Evolutionary conservation across 169 alveolate genomes (phyloP).

Genomic region (Eimeria necatrix): DNA sequence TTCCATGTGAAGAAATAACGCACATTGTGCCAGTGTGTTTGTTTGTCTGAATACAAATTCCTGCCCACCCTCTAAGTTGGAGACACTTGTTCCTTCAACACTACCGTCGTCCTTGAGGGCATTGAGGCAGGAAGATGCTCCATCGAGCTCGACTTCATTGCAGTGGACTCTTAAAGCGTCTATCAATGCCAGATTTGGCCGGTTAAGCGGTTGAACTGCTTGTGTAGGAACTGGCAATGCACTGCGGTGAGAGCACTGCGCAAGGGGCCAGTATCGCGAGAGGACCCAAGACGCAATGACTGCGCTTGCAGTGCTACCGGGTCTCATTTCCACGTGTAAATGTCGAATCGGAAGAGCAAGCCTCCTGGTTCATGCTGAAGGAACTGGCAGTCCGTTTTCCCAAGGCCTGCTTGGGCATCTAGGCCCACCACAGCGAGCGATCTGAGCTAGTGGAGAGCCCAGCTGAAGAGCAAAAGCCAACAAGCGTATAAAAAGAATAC

Average conservation of each 20-base stretch:
- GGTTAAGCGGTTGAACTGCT: no score
- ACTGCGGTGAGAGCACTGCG: not conserved
- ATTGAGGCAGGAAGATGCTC: no score
- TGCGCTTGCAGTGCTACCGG: conserved; percentile 24
- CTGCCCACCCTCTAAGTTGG: no score
- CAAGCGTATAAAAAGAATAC: not conserved
- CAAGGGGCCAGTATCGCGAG: conserved; percentile 30
- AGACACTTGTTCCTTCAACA: no score
- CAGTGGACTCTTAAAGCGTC: no score
- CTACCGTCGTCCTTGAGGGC: no score
- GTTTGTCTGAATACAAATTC: no score
- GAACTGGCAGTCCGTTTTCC: not conserved
- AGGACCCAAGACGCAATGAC: not conserved
- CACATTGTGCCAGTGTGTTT: no score
- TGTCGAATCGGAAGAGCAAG: not conserved
- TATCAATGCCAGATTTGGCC: no score
- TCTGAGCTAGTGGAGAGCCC: not conserved
- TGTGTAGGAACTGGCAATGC: no score
- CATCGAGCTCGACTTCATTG: no score
- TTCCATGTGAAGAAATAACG: no score
- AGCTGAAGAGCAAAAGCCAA: not conserved
- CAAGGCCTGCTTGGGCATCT: conserved; percentile 10
- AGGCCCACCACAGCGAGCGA: conserved; percentile 39
- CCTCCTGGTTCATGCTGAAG: conserved; percentile 39
- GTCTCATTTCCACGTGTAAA: conserved; percentile 44